Percentiles rank a stretch among this genome's conserved stretches.
Evolutionary conservation across 2,329 filamentous ascomycete species (phyloP).

Genomic region (Huntiella abstrusa): DNA sequence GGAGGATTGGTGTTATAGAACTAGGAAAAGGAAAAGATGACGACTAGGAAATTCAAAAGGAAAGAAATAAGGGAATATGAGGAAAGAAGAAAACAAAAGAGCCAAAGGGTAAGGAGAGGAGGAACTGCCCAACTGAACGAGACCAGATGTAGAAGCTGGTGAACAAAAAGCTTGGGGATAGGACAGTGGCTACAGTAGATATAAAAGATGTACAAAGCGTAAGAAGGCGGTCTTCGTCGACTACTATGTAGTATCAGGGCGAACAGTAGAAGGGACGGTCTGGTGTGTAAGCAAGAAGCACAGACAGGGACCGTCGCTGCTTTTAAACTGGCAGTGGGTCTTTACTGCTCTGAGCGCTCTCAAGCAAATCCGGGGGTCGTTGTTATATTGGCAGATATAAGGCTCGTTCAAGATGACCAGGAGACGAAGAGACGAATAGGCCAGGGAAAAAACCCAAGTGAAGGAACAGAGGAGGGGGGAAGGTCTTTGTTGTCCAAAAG

Average conservation of each 20-base stretch:
- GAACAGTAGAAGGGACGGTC: background rate
- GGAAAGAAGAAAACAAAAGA: background rate
- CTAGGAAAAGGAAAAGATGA: background rate
- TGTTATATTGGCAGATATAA: too few species aligned
- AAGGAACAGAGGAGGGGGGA: too few species aligned
- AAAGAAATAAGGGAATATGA: background rate
- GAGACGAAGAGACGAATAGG: too few species aligned
- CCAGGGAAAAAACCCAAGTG: too few species aligned
- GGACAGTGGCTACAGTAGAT: too few species aligned
- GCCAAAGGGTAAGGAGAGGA: background rate
- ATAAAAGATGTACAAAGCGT: too few species aligned
- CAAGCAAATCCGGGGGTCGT: too few species aligned
- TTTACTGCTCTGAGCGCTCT: background rate
- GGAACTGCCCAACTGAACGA: background rate
- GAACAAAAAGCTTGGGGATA: too few species aligned
- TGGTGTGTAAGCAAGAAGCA: constrained; percentile 1
- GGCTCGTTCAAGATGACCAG: too few species aligned
- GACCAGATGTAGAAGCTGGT: too few species aligned
- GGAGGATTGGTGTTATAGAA: background rate
- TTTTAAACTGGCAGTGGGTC: background rate
- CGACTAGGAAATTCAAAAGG: background rate
- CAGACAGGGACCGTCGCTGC: constrained; percentile 2
- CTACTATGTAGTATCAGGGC: constrained; percentile 4
- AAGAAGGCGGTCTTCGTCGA: too few species aligned
- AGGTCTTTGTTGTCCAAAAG: too few species aligned